Evolutionary conservation across 2,329 filamentous ascomycete genomes (phyloP).

Genomic region (Helicocarpus griseus): DNA sequence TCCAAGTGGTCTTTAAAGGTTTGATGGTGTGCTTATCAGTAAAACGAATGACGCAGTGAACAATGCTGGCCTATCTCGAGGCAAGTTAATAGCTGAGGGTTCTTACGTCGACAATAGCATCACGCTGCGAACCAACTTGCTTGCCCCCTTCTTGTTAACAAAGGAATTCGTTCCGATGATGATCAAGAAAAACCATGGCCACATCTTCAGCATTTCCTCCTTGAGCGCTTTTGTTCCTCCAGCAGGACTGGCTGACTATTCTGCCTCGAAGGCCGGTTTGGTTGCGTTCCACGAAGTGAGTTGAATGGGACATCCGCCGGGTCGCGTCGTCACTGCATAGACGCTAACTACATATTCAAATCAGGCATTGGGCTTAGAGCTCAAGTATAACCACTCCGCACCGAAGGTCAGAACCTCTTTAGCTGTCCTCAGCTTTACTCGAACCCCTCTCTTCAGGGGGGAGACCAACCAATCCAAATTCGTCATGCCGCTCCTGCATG

Average conservation of each 20-base stretch:
- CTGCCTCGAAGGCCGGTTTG: constrained; percentile 42
- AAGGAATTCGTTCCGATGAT: constrained; percentile 45
- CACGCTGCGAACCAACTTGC: constrained; percentile 44
- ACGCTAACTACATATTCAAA: not conserved
- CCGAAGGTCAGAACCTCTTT: not conserved
- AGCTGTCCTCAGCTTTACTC: not conserved
- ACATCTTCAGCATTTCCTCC: constrained; percentile 47
- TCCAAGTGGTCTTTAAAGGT: not conserved
- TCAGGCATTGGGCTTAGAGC: not conserved
- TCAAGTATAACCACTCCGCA: not conserved
- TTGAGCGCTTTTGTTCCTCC: constrained; percentile 41
- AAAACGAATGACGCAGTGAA: constrained; percentile 24
- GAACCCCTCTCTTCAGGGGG: not conserved
- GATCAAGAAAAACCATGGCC: constrained; percentile 43
- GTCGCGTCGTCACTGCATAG: too few relatives aligned
- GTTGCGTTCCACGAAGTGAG: constrained; percentile 43
- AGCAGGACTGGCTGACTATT: constrained; percentile 44
- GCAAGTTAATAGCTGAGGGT: not conserved
- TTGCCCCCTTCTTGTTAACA: constrained; percentile 42
- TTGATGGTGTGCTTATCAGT: not conserved
- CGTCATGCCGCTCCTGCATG: not conserved
- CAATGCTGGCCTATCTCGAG: constrained; percentile 28
- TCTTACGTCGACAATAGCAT: constrained; percentile 17
- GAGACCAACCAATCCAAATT: not conserved
- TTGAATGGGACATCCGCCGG: too few relatives aligned